Conservation (phyloP, 345 rosid genomes). For the Hypericum androsaemum region DNA sequence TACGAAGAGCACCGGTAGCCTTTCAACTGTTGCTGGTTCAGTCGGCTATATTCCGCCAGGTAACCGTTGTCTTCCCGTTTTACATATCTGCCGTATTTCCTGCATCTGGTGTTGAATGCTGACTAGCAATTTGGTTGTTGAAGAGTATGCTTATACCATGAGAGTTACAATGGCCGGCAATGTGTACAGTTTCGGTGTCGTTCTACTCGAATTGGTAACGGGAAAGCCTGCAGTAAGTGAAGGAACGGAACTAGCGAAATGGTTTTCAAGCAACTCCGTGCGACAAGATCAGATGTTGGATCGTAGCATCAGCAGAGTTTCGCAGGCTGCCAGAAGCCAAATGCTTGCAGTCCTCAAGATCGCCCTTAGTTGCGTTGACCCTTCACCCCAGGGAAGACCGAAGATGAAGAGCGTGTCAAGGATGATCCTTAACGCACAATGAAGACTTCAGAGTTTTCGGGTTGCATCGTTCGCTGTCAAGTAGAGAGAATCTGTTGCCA, state of each 20-base stretch:
- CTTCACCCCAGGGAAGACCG: conserved; percentile 61
- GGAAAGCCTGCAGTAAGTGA: conserved; percentile 66
- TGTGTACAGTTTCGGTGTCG: conserved; percentile 70
- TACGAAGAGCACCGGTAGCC: conserved; percentile 73
- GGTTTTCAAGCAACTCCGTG: conserved; percentile 42
- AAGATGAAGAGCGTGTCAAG: conserved; percentile 70
- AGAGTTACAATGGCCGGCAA: conserved; percentile 77
- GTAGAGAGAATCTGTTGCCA: too few relatives aligned
- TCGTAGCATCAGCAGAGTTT: conserved; percentile 49
- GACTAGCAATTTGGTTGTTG: neutral
- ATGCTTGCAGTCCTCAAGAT: conserved; percentile 64
- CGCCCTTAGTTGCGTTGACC: conserved; percentile 63
- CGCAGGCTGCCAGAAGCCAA: conserved; percentile 44
- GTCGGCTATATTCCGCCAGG: conserved; percentile 89
- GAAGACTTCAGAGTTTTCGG: neutral
- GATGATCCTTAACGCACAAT: conserved; percentile 59
- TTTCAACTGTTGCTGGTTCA: conserved; percentile 78
- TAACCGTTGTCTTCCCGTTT: conserved; percentile 7
- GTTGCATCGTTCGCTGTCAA: too few relatives aligned
- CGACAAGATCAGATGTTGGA: conserved; percentile 58
- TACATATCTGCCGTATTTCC: too few relatives aligned
- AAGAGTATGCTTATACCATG: conserved; percentile 96
- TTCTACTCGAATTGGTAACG: conserved; percentile 71
- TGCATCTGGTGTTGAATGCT: neutral
- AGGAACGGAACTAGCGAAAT: conserved; percentile 72